Evolutionary conservation across 108 stramenopile species (phyloP).

Genomic region (Nannochloropsis salina): DNA sequence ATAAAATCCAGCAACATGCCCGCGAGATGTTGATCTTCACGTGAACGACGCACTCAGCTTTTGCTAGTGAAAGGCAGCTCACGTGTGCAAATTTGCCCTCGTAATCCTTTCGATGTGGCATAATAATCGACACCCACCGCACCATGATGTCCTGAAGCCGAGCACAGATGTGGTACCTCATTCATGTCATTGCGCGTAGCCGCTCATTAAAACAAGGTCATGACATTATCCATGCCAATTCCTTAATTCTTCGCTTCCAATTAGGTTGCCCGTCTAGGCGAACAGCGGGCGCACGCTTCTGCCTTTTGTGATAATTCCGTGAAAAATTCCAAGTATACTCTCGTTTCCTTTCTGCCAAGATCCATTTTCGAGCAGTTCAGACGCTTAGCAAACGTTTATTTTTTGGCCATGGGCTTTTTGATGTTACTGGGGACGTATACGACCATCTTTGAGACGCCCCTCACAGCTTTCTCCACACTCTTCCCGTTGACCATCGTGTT

Average conservation of each 20-base stretch:
- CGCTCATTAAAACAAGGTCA: no score
- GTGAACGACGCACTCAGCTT: no score
- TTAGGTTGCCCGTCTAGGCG: background rate
- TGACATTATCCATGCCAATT: background rate
- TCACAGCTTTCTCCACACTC: slow-evolving; percentile 41
- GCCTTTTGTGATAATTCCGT: slow-evolving; percentile 28
- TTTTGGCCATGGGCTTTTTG: slow-evolving; percentile 74
- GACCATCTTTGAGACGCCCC: slow-evolving; percentile 44
- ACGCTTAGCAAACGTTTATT: slow-evolving; percentile 81
- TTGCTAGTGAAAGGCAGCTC: no score
- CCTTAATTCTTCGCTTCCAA: background rate
- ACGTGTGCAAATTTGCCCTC: no score
- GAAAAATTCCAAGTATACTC: slow-evolving; percentile 39
- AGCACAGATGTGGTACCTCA: no score
- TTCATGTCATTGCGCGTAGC: no score
- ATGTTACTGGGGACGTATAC: slow-evolving; percentile 60
- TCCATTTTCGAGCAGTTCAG: slow-evolving; percentile 48
- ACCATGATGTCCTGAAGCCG: no score
- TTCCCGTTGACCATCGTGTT: slow-evolving; percentile 49
- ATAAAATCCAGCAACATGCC: no score
- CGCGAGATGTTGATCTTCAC: no score
- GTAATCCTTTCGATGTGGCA: no score
- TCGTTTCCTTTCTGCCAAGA: slow-evolving; percentile 37
- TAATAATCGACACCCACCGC: no score
- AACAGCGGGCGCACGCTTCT: background rate